Base-by-base conservation (phyloP, 257 asterid genomes). In the Solanum dulcamara region DNA sequence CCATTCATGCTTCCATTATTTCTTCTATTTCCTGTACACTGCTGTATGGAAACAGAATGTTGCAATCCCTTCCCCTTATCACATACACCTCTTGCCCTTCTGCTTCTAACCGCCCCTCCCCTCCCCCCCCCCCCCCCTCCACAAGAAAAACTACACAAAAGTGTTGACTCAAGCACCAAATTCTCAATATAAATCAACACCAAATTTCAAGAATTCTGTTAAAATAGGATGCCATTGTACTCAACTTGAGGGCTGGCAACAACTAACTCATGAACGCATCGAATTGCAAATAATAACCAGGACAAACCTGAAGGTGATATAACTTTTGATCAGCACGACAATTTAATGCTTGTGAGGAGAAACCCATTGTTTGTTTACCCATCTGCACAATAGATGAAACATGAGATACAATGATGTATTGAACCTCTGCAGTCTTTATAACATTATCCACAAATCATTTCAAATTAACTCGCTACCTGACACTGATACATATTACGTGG, bases 401-500 rank as follows among this genome's bases (percentile, higher is more conserved):
- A 11, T 79, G 64, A 28, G 28, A 79, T 79, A 79, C 24, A 79
- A 30, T 48, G 17, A 48, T 28, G 83, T 48, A 48, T 74, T 42
- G 81, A 75, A 38, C 60, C 82, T 75, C 82, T 44, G 83, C 64
- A 48, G 44, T 9, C 64, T 18, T 28, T 46, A 77, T 48, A 79
- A 79, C 18, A 48, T 46, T 18, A 79, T 17, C 83, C 64, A 48
- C 28, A 79, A 51, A 48, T 79, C 42, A 32, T 79, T 79, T 17
- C 60, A 79, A 48, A 48, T 10, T 17, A 79, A 11, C 70, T 42
- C 85, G 74, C 79, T 17, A 96, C 99, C 99, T 97, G 99, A 86
- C 99, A 97, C 94, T 97, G 99, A 86, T 97, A 95, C 98, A 97
- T 97, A 88, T 97, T 97, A 51, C 99, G 98, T 75, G 99, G 99